Conservation (phyloP, 2,329 filamentous ascomycete species). For the Penicillium decumbens region DNA sequence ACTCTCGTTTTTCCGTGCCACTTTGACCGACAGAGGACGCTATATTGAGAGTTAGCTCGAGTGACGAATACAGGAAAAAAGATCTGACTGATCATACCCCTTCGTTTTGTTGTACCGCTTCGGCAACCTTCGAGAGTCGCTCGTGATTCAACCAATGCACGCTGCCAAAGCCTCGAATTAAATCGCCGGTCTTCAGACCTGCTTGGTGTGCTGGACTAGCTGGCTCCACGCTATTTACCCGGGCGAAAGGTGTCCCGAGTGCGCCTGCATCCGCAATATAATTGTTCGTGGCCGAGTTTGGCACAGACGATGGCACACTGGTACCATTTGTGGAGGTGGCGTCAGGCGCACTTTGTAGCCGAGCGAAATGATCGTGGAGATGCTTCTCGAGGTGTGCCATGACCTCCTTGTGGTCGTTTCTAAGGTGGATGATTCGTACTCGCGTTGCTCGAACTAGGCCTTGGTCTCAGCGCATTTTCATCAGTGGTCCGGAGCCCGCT, state of each 20-base stretch:
- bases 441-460: constrained; percentile 80
- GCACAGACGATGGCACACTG: constrained; percentile 22
- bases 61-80: not conserved
- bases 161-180: constrained; percentile 77
- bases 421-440: constrained; percentile 78
- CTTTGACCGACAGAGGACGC: constrained; percentile 66
- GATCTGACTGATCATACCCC: constrained; percentile 56
- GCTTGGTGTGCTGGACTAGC: constrained; percentile 78
- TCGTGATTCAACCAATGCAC: constrained; percentile 84
- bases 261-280: constrained; percentile 27
- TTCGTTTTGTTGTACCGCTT: constrained; percentile 84
- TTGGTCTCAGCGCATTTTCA: constrained; percentile 12
- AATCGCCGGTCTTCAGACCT: constrained; percentile 74
- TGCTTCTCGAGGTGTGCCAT: constrained; percentile 79
- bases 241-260: constrained; percentile 70
- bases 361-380: constrained; percentile 88
- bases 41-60: constrained; percentile 34
- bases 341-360: constrained; percentile 52
- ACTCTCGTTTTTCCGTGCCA: constrained; percentile 48
- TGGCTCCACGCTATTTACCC: constrained; percentile 74
- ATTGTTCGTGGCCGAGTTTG: constrained; percentile 19
- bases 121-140: constrained; percentile 75
- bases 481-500: not conserved
- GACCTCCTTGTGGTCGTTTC: constrained; percentile 88
- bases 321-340: constrained; percentile 24